Conservation (phyloP, 805 yeast species). For the Candida golubevii region DNA sequence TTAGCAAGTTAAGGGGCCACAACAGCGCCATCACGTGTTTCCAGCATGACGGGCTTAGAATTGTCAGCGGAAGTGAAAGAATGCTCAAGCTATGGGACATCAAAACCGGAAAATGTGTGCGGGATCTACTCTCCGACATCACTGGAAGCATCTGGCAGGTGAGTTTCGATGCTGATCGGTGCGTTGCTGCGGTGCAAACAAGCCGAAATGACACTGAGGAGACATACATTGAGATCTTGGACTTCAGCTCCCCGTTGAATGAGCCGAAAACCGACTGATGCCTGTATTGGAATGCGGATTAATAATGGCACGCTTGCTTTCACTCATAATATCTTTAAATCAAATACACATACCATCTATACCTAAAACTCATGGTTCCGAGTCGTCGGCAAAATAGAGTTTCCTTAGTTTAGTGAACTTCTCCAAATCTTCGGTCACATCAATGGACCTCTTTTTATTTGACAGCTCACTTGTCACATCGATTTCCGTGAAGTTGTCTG, state of each 20-base stretch:
- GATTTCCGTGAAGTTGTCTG: constrained; percentile 14
- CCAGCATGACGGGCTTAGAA: constrained; percentile 76
- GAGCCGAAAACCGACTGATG: not conserved
- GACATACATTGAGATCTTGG: constrained; percentile 80
- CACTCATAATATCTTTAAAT: too few relatives aligned
- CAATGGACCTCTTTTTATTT: constrained; percentile 23
- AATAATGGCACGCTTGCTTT: too few relatives aligned
- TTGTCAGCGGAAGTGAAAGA: constrained; percentile 86
- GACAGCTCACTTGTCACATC: not conserved
- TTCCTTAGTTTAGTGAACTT: constrained; percentile 32
- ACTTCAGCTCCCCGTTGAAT: constrained; percentile 49
- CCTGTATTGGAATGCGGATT: too few relatives aligned
- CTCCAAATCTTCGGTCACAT: constrained; percentile 31
- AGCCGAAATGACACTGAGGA: constrained; percentile 43
- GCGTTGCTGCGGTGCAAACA: constrained; percentile 86
- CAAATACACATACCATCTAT: too few relatives aligned
- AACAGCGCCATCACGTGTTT: constrained; percentile 88
- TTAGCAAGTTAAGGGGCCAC: constrained; percentile 73
- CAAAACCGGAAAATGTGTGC: constrained; percentile 66
- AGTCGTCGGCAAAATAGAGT: constrained; percentile 25
- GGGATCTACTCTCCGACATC: constrained; percentile 69
- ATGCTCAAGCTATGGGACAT: constrained; percentile 88
- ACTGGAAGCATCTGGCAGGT: constrained; percentile 95
- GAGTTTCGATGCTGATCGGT: constrained; percentile 72
- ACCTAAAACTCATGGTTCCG: not conserved